Base-by-base conservation (phyloP, 148 eudicot species). In the Pouteria glomerata region DNA sequence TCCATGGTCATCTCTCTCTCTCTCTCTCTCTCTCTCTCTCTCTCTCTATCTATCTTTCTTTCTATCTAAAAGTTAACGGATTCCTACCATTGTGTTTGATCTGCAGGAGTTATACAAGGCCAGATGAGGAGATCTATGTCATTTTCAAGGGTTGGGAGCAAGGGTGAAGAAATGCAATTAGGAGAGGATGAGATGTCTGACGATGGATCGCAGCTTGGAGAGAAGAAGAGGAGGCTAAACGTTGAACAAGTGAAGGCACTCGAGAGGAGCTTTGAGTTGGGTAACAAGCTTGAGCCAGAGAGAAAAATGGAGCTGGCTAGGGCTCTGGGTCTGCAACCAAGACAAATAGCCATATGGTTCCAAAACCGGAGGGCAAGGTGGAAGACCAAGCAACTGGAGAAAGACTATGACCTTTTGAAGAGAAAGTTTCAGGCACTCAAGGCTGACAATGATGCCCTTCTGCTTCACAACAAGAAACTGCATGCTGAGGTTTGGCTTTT, bases 301-400 rank as follows among this genome's bases (percentile, higher is more conserved):
- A 82, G 92, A 71, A 90, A 90, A 69, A 29, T 86, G 74, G 86
- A 86, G 77, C 73, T 90, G 41, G 96, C 96, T 35, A 82, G 88
- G 74, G 96, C 96, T 1, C 63, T 90, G 11, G 86, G 88, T 5
- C 75, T 90, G 66, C 92, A 90, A 55, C 96, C 96, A 1, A 79
- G 96, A 21, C 96, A 90, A 56, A 81, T 90, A 2, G 92, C 92
- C 1, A 90, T 90, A 37, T 90, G 96, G 96, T 90, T 90, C 75
- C 96, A 90, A 55, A 90, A 90, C 77, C 42, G 96, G 27, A 80
- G 96, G 66, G 96, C 96, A 3, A 76, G 96, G 57, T 90, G 92
- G 96, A 90, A 90, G 84, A 90, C 96, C 4, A 90, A 90, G 79
- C 92, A 90, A 50, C 73, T 90, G 77, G 96, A 90, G 86, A 90